A percentile compares a stretch with the other conserved stretches of the same genome.
Conservation (phyloP, 1,139 yeast species). For the Suhomyces kunorum region DNA sequence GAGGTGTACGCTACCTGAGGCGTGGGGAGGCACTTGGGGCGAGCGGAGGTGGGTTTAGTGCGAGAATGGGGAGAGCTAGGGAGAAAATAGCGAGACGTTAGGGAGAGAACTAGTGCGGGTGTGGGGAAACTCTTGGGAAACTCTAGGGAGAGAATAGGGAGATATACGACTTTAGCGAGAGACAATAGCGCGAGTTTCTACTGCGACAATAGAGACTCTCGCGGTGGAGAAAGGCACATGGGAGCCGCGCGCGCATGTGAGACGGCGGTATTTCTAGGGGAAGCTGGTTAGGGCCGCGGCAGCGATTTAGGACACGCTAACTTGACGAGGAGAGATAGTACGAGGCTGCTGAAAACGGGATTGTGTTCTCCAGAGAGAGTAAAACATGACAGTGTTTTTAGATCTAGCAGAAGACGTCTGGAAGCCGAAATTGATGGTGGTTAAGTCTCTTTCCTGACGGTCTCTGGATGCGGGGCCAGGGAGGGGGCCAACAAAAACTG, state of each 20-base stretch:
- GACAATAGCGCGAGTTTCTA: background rate
- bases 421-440: no score
- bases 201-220: no score
- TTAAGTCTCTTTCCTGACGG: no score
- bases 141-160: background rate
- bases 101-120: no score
- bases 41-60: background rate
- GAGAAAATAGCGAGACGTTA: background rate
- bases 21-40: no score
- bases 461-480: background rate
- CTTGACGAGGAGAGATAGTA: background rate
- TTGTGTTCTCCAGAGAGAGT: background rate
- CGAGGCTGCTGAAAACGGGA: background rate
- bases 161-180: background rate
- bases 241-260: background rate
- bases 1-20: no score
- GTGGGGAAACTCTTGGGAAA: no score
- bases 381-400: no score
- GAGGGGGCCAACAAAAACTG: no score
- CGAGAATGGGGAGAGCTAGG: background rate
- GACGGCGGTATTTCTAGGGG: background rate
- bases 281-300: background rate
- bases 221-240: no score
- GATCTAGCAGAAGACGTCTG: background rate
- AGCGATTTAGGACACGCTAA: background rate